Evolutionary conservation across 345 rosid genomes (phyloP).

Genomic region (Eucalyptus shirleyi): DNA sequence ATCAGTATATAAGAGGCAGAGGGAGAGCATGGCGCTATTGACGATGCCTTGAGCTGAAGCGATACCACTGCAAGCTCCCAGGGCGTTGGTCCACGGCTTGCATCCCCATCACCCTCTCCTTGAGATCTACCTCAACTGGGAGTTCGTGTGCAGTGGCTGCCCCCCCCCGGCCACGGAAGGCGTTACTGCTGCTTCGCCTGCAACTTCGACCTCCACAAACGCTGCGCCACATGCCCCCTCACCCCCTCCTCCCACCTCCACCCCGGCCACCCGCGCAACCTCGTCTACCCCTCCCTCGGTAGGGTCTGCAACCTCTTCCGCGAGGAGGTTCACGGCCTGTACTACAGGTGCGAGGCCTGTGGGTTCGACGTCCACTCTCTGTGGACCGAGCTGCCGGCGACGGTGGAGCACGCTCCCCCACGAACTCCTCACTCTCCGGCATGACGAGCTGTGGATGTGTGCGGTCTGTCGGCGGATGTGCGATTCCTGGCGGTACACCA

Average conservation of each 20-base stretch:
- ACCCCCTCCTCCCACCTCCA: constrained; percentile 18
- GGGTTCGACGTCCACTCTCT: constrained; percentile 23
- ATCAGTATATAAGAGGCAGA: neutral
- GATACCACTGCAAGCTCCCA: neutral
- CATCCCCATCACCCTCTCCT: constrained; percentile 8
- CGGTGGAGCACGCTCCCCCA: constrained; percentile 13
- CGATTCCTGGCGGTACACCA: constrained; percentile 19
- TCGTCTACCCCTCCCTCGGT: neutral
- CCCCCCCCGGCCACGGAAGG: constrained; percentile 9
- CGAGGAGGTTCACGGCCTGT: constrained; percentile 14
- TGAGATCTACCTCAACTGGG: neutral
- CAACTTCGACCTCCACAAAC: constrained; percentile 25
- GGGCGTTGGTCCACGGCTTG: constrained; percentile 2
- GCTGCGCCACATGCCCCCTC: constrained; percentile 17
- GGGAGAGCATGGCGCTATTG: neutral
- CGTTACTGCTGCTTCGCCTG: constrained; percentile 12
- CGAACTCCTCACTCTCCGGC: constrained; percentile 14
- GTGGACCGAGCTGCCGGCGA: constrained; percentile 17
- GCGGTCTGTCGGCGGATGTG: constrained; percentile 11
- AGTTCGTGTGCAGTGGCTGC: constrained; percentile 28
- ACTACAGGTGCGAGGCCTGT: constrained; percentile 21
- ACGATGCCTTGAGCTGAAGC: neutral
- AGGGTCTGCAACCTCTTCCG: constrained; percentile 13
- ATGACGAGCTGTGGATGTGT: neutral
- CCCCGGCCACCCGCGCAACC: constrained; percentile 9